Evolutionary conservation across 495 filamentous ascomycete species (phyloP).

Genomic region (Astrothelium macrocarpum): DNA sequence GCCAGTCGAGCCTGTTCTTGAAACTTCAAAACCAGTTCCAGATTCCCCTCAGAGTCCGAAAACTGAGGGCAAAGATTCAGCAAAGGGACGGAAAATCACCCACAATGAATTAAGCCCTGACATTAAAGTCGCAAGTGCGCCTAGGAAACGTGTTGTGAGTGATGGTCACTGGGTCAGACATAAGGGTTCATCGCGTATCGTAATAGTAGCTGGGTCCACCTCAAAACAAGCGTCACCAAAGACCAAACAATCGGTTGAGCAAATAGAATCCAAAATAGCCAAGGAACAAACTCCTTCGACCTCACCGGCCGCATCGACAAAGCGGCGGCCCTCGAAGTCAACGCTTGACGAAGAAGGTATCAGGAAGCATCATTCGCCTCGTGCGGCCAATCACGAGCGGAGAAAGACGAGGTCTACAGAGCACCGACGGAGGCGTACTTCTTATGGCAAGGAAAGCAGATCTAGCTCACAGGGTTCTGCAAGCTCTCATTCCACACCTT

Average conservation of each 20-base stretch:
- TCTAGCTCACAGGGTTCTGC: background rate
- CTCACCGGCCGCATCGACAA: background rate
- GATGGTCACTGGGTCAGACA: slow-evolving; percentile 36
- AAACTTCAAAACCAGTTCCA: background rate
- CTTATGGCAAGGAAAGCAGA: background rate
- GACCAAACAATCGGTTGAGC: background rate
- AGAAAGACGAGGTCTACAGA: background rate
- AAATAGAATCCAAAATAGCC: background rate
- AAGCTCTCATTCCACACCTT: background rate
- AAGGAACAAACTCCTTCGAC: background rate
- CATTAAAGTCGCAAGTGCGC: slow-evolving; percentile 27
- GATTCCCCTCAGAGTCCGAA: background rate
- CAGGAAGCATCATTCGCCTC: background rate
- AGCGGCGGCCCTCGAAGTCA: background rate
- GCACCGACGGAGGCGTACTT: background rate
- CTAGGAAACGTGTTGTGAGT: slow-evolving; percentile 37
- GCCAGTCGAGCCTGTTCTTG: background rate
- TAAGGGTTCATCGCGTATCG: background rate
- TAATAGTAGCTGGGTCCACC: background rate
- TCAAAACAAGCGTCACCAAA: background rate
- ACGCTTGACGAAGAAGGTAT: background rate
- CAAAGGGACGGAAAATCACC: slow-evolving; percentile 14
- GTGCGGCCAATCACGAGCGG: background rate
- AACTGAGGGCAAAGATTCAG: slow-evolving; percentile 11
- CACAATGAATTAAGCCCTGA: slow-evolving; percentile 27